A percentile compares a stretch with the other conserved stretches of the same genome.
Evolutionary conservation across 2,329 filamentous ascomycete species (phyloP).

Genomic region (Kalmusia sp.): DNA sequence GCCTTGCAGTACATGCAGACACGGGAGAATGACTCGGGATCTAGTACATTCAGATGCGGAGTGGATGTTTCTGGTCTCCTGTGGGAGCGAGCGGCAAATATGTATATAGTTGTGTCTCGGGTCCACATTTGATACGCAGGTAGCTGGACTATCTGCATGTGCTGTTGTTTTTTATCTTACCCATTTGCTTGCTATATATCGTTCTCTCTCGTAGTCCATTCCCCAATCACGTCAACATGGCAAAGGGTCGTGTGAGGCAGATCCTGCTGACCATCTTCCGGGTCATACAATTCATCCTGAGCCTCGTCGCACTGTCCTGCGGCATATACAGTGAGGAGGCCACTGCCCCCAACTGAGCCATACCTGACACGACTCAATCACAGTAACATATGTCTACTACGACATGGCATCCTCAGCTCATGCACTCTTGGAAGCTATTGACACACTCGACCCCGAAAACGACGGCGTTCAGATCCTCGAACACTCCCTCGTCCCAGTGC

Average conservation of each 20-base stretch:
- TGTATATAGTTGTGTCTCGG: neutral
- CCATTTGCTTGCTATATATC: neutral
- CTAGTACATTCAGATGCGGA: neutral
- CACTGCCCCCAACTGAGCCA: neutral
- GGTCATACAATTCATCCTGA: constrained; percentile 14
- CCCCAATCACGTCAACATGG: neutral
- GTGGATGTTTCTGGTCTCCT: no score
- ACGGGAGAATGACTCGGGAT: no score
- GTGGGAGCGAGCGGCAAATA: no score
- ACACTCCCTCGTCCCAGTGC: constrained; percentile 11
- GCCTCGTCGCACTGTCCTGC: constrained; percentile 7
- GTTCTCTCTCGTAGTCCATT: neutral
- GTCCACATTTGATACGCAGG: neutral
- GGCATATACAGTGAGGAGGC: constrained; percentile 12
- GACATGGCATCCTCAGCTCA: constrained; percentile 10
- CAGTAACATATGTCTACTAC: constrained; percentile 15
- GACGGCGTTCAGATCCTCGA: constrained; percentile 10
- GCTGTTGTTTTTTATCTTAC: neutral
- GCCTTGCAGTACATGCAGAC: neutral
- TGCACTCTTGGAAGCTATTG: constrained; percentile 4
- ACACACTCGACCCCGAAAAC: constrained; percentile 6
- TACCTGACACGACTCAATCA: neutral
- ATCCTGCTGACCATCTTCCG: constrained; percentile 11
- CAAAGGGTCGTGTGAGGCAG: constrained; percentile 7
- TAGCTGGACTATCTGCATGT: neutral